These are phyloP conservation scores for Vigna unguiculata DNA, from an alignment of 306 rosid species.

Conservation along the genomic window DNA sequence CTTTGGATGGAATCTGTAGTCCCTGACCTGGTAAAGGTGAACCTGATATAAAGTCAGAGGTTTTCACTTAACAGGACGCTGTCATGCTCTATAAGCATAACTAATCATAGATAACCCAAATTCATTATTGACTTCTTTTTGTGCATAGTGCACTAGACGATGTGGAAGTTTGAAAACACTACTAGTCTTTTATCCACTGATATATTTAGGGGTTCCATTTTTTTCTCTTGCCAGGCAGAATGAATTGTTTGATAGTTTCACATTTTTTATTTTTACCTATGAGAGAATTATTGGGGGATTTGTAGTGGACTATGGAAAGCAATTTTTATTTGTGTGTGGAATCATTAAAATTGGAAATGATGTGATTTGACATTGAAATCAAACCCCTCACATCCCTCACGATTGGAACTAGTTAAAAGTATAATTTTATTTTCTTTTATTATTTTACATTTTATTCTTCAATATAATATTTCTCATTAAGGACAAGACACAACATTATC, in stretches of 20 bases:
- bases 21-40: neutral
- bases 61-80: neutral
- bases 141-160: neutral
- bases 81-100: neutral
- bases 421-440: neutral
- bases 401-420: neutral
- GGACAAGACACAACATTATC: neutral
- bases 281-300: neutral
- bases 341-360: neutral
- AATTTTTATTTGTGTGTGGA: neutral
- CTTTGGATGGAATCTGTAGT: neutral
- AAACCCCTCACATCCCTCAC: neutral
- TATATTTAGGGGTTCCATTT: neutral
- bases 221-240: neutral
- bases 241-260: slow-evolving; percentile 8
- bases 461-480: neutral
- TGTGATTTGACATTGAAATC: neutral
- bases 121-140: slow-evolving; percentile 8
- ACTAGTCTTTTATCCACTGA: neutral
- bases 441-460: neutral
- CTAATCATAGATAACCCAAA: neutral
- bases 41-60: neutral
- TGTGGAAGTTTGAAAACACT: neutral
- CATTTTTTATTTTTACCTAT: neutral
- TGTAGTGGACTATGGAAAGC: neutral